Evolutionary conservation across 2,329 filamentous ascomycete species (phyloP).

Genomic region (Neurospora sp.): DNA sequence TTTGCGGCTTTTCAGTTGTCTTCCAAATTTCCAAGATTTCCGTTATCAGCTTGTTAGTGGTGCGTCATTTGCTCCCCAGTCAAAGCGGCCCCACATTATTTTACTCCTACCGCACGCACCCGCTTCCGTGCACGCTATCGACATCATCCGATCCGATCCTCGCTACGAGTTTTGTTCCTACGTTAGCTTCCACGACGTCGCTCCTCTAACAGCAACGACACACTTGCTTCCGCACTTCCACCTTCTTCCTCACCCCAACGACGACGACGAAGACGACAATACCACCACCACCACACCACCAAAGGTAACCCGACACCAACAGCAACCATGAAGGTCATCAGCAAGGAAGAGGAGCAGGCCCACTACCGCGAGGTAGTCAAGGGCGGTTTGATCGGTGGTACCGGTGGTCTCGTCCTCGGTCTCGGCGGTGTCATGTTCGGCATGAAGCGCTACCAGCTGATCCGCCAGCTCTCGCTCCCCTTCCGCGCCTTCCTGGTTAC

Average conservation of each 20-base stretch:
- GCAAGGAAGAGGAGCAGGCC: slow-evolving; percentile 79
- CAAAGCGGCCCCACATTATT: neutral
- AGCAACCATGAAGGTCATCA: slow-evolving; percentile 81
- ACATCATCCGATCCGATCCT: neutral
- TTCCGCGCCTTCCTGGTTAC: slow-evolving; percentile 87
- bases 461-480: slow-evolving; percentile 75
- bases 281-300: slow-evolving; percentile 3
- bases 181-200: neutral
- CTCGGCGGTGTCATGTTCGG: slow-evolving; percentile 58
- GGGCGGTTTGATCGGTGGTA: slow-evolving; percentile 67
- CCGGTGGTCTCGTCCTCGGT: slow-evolving; percentile 58
- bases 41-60: neutral
- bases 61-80: neutral
- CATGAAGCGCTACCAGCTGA: slow-evolving; percentile 61
- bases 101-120: neutral
- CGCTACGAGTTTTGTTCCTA: neutral
- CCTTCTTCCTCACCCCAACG: neutral
- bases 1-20: neutral
- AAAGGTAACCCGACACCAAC: slow-evolving; percentile 1
- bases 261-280: neutral
- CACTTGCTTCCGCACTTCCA: slow-evolving; percentile 1
- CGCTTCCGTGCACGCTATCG: neutral
- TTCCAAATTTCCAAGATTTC: neutral
- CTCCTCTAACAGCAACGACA: slow-evolving; percentile 1
- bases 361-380: slow-evolving; percentile 77